Evolutionary conservation across 2,329 filamentous ascomycete genomes (phyloP).

Genomic region (Nothophoma quercina): DNA sequence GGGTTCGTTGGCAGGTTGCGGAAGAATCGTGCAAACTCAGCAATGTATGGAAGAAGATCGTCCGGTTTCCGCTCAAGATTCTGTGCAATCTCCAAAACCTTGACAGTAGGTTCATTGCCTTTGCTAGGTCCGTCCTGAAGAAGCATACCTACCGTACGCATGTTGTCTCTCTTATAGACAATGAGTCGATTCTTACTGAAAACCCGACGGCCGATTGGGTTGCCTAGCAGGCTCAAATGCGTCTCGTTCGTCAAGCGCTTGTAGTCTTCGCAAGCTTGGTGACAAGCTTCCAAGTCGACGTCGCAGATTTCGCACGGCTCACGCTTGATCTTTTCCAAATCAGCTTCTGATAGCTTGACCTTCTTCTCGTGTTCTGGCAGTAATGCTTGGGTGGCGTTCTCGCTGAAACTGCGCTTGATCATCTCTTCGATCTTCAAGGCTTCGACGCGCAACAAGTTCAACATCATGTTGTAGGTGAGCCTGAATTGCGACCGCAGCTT

Average conservation of each 20-base stretch:
- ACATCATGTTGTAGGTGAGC: constrained; percentile 98
- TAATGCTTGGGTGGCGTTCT: constrained; percentile 94
- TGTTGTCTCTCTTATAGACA: constrained; percentile 82
- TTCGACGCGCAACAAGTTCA: constrained; percentile 93
- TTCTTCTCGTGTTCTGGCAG: constrained; percentile 95
- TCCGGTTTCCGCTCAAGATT: constrained; percentile 76
- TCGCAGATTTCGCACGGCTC: constrained; percentile 86
- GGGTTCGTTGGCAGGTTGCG: constrained; percentile 71
- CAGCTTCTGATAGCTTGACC: constrained; percentile 89
- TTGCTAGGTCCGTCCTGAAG: constrained; percentile 76
- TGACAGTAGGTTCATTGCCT: constrained; percentile 72
- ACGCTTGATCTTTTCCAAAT: constrained; percentile 87
- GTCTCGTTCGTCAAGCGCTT: constrained; percentile 81
- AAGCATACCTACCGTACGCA: constrained; percentile 82
- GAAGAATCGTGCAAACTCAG: constrained; percentile 72
- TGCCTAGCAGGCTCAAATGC: constrained; percentile 76
- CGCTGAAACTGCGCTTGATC: constrained; percentile 99
- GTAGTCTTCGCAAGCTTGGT: constrained; percentile 81
- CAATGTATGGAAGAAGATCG: constrained; percentile 86
- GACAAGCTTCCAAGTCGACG: constrained; percentile 78
- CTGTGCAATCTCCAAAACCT: constrained; percentile 79
- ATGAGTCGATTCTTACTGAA: constrained; percentile 79
- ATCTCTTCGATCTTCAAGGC: constrained; percentile 99
- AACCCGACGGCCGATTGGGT: constrained; percentile 82
- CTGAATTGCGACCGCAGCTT: constrained; percentile 96